These are phyloP conservation scores for Xylaria nigripes DNA, from an alignment of 495 filamentous ascomycete genomes.

Conservation along the genomic window DNA sequence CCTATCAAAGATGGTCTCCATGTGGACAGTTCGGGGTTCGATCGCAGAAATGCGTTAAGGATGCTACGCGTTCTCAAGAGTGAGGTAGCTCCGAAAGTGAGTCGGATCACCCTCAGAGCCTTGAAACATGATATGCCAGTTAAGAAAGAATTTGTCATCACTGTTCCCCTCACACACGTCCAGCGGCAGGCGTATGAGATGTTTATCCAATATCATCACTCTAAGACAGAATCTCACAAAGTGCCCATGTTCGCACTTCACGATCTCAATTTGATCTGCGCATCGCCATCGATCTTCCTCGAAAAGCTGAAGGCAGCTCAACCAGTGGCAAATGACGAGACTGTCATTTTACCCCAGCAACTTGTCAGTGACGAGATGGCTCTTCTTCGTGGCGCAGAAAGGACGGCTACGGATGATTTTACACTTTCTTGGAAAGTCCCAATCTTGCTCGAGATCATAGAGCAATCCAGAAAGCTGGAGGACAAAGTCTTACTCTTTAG, in stretches of 20 bases:
- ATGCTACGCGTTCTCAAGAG: conserved; percentile 62
- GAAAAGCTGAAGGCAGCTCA: conserved; percentile 41
- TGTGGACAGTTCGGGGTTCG: conserved; percentile 45
- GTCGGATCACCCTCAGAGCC: conserved; percentile 61
- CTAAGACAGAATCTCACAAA: conserved; percentile 26
- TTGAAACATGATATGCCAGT: conserved; percentile 55
- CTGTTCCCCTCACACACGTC: conserved; percentile 56
- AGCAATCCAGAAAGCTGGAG: conserved; percentile 45
- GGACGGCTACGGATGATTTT: conserved; percentile 23
- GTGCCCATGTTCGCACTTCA: conserved; percentile 37
- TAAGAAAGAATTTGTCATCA: conserved; percentile 78
- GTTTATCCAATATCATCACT: conserved; percentile 41
- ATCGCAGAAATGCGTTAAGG: conserved; percentile 52
- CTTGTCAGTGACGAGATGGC: conserved; percentile 28
- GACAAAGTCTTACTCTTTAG: conserved; percentile 82
- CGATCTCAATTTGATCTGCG: conserved; percentile 59
- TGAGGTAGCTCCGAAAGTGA: conserved; percentile 69
- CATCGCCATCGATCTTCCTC: conserved; percentile 62
- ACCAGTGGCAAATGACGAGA: conserved; percentile 7
- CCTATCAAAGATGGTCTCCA: conserved; percentile 68
- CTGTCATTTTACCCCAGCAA: conserved; percentile 22
- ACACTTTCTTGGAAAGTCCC: conserved; percentile 55
- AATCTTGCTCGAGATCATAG: conserved; percentile 58
- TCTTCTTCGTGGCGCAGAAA: conserved; percentile 11
- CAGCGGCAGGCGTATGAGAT: conserved; percentile 57